These are phyloP conservation scores for Fagus crenata DNA, from an alignment of 306 rosid genomes.

Conservation along the genomic window DNA sequence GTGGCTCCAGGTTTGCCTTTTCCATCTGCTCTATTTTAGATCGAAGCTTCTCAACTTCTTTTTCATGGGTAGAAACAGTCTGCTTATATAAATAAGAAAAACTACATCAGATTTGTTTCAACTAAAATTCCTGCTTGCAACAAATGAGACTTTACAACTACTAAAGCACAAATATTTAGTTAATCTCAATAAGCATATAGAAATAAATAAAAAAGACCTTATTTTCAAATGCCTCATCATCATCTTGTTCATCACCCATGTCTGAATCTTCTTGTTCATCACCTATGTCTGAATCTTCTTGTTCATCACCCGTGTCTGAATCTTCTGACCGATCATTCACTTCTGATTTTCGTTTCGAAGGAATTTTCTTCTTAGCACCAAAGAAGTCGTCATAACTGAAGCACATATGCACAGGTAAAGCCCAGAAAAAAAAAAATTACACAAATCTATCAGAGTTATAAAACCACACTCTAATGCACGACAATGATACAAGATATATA, in stretches of 20 bases:
- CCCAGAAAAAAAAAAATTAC: slow-evolving; percentile 14
- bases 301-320: slow-evolving; percentile 36
- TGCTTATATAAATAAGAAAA: slow-evolving; percentile 36
- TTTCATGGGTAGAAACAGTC: slow-evolving; percentile 69
- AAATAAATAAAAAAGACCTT: slow-evolving; percentile 30
- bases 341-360: slow-evolving; percentile 39
- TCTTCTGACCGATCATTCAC: slow-evolving; percentile 41
- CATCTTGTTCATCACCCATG: slow-evolving; percentile 23
- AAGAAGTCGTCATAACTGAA: slow-evolving; percentile 78
- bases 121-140: neutral
- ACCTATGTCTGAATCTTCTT: slow-evolving; percentile 37
- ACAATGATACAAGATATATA: neutral
- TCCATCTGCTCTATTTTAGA: slow-evolving; percentile 78
- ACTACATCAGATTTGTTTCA: slow-evolving; percentile 12
- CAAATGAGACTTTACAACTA: neutral
- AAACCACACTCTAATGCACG: neutral
- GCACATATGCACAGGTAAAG: slow-evolving; percentile 25
- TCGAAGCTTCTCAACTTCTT: slow-evolving; percentile 50
- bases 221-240: slow-evolving; percentile 39
- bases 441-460: slow-evolving; percentile 13
- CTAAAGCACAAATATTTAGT: neutral
- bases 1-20: slow-evolving; percentile 69
- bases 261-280: slow-evolving; percentile 15
- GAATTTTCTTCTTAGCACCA: slow-evolving; percentile 47
- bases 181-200: neutral